Evolutionary conservation across 2,329 filamentous ascomycete species (phyloP), one percentile per base, ranked within the genome.

Genomic region (Ophiocordyceps robertsii): DNA sequence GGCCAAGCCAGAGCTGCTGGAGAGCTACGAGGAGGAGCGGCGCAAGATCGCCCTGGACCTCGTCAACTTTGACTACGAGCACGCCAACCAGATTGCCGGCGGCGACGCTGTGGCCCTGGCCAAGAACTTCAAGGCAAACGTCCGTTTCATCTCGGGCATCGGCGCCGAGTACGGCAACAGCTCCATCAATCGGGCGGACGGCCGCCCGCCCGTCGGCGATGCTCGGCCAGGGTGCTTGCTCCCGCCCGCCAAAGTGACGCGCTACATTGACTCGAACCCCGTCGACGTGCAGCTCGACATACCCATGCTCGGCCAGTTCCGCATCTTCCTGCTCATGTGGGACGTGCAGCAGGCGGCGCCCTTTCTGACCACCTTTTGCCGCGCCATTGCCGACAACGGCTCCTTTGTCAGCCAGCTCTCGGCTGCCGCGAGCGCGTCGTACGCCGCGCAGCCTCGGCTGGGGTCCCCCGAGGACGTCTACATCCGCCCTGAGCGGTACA

Each of bases 231-330:
- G 73, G 8, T 73, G 69, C 40, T 63, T 74, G 19, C 66, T 84
- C 24, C 72, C 78, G 3, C 83, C 83, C 3, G 79, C 79, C 35
- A 82, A 77, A 59, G 82, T 81, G 16, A 83, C 80, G 1, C 73
- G 84, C 27, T 87, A 82, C 55, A 73, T 87, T 41, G 84, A 89
- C 59, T 79, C 82, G 4, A 89, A 88, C 52, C 83, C 83, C 0
- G 76, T 89, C 36, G 80, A 88, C 51, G 65, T 88, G 27, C 82
- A 89, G 56, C 74, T 86, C 6, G 84, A 88, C 53, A 84, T 88
- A 37, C 84, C 84, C 2, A 74, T 86, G 60, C 66, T 88, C 6
- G 80, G 83, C 24, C 84, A 89, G 54, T 89, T 88, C 65, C 73
- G 81, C 39, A 73, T 87, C 38, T 87, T 84, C 57, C 70, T 88